Evolutionary conservation across 2,329 filamentous ascomycete genomes (phyloP).

Genomic region (Ophiostoma triangulosporum): DNA sequence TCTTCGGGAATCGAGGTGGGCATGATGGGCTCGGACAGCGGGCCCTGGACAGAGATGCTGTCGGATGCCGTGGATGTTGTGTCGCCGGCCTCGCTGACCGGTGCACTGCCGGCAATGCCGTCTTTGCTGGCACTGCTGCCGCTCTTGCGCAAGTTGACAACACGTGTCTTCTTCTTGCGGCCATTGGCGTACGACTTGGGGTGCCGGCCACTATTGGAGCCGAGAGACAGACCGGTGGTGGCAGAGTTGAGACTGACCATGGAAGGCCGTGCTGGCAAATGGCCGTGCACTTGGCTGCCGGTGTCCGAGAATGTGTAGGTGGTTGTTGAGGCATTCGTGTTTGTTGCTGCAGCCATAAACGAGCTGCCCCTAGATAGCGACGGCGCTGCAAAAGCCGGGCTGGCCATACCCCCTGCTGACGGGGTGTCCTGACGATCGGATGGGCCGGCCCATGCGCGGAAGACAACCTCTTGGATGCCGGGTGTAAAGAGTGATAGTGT

Average conservation of each 20-base stretch:
- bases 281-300: conserved; percentile 48
- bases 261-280: conserved; percentile 55
- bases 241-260: conserved; percentile 48
- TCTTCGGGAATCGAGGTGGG: conserved; percentile 46
- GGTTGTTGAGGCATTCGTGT: conserved; percentile 45
- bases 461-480: conserved; percentile 78
- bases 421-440: conserved; percentile 52
- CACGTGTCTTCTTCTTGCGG: conserved; percentile 70
- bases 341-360: conserved; percentile 41
- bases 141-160: conserved; percentile 64
- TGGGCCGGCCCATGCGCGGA: conserved; percentile 79
- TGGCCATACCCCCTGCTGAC: conserved; percentile 23
- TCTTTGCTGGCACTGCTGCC: conserved; percentile 20
- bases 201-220: conserved; percentile 41
- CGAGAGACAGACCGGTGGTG: conserved; percentile 48
- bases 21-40: conserved; percentile 47
- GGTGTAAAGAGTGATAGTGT: conserved; percentile 88
- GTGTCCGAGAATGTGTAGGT: conserved; percentile 64
- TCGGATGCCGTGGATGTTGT: conserved; percentile 31
- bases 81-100: conserved; percentile 37
- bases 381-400: conserved; percentile 33
- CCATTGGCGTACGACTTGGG: conserved; percentile 43
- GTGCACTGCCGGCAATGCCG: conserved; percentile 28
- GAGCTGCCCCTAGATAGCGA: conserved; percentile 51
- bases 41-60: conserved; percentile 38